A percentile compares a stretch with the other conserved stretches of the same genome.
These are phyloP conservation scores for Nephelium lappaceum DNA, from an alignment of 345 rosid genomes.

Conservation along the genomic window DNA sequence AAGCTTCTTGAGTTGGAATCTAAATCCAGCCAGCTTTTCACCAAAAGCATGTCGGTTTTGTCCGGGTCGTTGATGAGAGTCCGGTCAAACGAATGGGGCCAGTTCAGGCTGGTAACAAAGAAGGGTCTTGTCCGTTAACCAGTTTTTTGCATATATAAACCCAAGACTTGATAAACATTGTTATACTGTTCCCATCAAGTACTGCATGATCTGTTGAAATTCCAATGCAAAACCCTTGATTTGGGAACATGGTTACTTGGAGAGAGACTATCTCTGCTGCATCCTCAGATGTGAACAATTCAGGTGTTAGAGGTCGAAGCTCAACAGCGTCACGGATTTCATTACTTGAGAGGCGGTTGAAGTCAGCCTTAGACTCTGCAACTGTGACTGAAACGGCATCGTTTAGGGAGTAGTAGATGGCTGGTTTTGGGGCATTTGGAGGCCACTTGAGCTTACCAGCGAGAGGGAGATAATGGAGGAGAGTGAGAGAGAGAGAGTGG, in stretches of 20 bases:
- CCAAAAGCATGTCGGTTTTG: not conserved
- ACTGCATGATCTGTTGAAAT: conserved; percentile 2
- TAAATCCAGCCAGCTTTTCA: not conserved
- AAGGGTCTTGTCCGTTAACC: not conserved
- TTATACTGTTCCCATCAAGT: not conserved
- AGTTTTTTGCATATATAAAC: conserved; percentile 5
- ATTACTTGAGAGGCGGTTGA: conserved; percentile 26
- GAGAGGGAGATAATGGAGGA: conserved; percentile 37
- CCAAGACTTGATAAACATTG: conserved; percentile 27
- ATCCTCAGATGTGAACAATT: conserved; percentile 27
- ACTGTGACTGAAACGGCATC: conserved; percentile 37
- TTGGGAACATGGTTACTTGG: conserved; percentile 24
- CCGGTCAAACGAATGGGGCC: conserved; percentile 35
- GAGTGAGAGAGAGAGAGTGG: conserved; percentile 38
- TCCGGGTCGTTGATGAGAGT: conserved; percentile 23
- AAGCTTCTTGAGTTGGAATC: conserved; percentile 8
- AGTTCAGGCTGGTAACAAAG: not conserved
- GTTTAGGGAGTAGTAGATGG: conserved; percentile 22
- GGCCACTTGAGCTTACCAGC: conserved; percentile 34
- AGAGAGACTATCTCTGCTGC: not conserved
- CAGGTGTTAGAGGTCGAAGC: conserved; percentile 38
- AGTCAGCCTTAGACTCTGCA: conserved; percentile 38
- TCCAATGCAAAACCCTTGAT: conserved; percentile 22
- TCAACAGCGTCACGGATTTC: conserved; percentile 24
- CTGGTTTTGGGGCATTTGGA: conserved; percentile 24